Conservation (phyloP, 805 yeast species). For the Ogataea trehalophila region DNA sequence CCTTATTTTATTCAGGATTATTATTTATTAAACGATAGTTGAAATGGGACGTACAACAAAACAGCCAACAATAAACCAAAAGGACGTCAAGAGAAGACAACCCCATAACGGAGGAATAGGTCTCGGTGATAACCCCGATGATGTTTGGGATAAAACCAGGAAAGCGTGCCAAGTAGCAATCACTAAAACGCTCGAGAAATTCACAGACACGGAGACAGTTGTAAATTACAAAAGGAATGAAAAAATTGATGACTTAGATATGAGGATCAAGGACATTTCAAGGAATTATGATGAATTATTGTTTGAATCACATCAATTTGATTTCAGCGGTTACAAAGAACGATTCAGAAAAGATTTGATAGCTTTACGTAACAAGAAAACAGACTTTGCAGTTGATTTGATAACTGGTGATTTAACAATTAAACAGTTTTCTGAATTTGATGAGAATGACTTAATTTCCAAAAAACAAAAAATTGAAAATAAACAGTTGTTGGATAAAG, state of each 20-base stretch:
- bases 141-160: conserved; percentile 24
- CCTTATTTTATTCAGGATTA: too few species aligned
- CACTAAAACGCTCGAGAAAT: conserved; percentile 11
- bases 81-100: background rate
- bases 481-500: conserved; percentile 25
- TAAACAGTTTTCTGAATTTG: conserved; percentile 19
- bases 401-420: conserved; percentile 15
- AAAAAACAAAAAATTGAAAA: conserved; percentile 25
- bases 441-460: conserved; percentile 23
- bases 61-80: background rate
- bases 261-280: conserved; percentile 1
- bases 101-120: conserved; percentile 3
- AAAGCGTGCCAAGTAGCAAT: conserved; percentile 22
- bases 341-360: conserved; percentile 30
- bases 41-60: background rate
- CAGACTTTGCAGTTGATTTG: conserved; percentile 21
- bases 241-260: conserved; percentile 3
- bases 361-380: conserved; percentile 25
- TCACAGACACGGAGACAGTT: conserved; percentile 1
- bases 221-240: background rate
- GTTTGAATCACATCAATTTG: conserved; percentile 10
- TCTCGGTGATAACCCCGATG: conserved; percentile 22
- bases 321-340: conserved; percentile 20
- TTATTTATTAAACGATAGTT: too few species aligned
- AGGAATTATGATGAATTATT: conserved; percentile 22